Percentiles rank a stretch among this genome's conserved stretches.
These are phyloP conservation scores for Lodderomyces jiufengensis DNA, from an alignment of 1,139 yeast genomes.

Conservation along the genomic window DNA sequence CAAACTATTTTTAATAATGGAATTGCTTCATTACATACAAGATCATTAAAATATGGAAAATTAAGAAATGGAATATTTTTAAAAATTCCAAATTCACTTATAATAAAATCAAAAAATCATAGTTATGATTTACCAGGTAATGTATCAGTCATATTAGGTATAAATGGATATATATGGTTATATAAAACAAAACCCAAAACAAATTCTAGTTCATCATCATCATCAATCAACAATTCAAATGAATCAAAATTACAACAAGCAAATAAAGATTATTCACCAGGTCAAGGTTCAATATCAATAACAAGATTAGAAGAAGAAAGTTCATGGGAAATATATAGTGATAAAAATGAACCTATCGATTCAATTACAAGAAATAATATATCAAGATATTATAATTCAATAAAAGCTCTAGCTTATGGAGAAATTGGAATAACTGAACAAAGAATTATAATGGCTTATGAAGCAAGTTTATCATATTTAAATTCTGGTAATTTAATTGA, in stretches of 20 bases:
- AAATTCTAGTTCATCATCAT: constrained; percentile 12
- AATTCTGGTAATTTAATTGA: constrained; percentile 73
- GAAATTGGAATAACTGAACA: constrained; percentile 86
- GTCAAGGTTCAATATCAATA: constrained; percentile 63
- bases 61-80: constrained; percentile 85
- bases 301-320: constrained; percentile 92
- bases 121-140: constrained; percentile 86
- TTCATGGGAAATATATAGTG: constrained; percentile 93
- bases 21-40: constrained; percentile 88
- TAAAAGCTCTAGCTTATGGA: constrained; percentile 73
- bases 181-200: constrained; percentile 55
- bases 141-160: constrained; percentile 85
- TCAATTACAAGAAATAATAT: constrained; percentile 65
- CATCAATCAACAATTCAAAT: constrained; percentile 22
- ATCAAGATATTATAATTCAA: constrained; percentile 79
- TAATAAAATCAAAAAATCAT: constrained; percentile 83
- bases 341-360: constrained; percentile 73
- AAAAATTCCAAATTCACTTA: constrained; percentile 74
- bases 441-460: constrained; percentile 78
- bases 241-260: constrained; percentile 34
- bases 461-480: constrained; percentile 78
- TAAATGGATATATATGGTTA: constrained; percentile 93
- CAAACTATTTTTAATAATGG: constrained; percentile 89
- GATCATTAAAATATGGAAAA: constrained; percentile 93
- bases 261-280: constrained; percentile 34